Evolutionary conservation across 208 protist species (phyloP), one percentile per base, ranked within the genome.

Genomic region (Leishmania mexicana): DNA sequence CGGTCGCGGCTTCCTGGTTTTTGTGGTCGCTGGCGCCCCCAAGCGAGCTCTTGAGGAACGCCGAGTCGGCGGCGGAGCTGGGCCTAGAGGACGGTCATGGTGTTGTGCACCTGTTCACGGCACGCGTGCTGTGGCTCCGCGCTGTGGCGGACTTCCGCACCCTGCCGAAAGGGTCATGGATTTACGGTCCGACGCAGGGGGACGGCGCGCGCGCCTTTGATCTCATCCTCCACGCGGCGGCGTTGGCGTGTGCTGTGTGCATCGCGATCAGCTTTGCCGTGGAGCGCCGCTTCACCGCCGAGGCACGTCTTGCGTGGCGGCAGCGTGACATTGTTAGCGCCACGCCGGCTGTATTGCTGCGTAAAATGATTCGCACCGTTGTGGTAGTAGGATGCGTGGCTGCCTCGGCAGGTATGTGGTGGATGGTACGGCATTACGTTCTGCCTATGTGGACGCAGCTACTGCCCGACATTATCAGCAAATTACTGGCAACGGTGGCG

Each of bases 351-450:
- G 87, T 97, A 13, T 76, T 96, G 24, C 88, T 94, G 54, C 87
- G 90, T 42, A 97, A 97, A 81, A 17, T 83, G 42, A 77, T 94
- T 17, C 93, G 88, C 80, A 89, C 92, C 1, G 28, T 89, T 8
- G 92, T 97, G 42, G 83, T 94, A 19, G 78, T 87, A 2, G 94
- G 79, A 76, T 95, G 84, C 83, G 81, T 92, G 8, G 71, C 83
- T 21, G 73, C 80, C 42, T 94, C 89, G 40, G 51, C 81, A 0
- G 47, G 70, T 13, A 62, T 84, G 62, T 83, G 80, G 75, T 75
- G 83, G 72, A 45, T 83, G 35, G 81, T 86, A 47, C 76, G 74
- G 0, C 35, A 67, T n/a, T 79, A 85, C 65, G 79, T 90, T n/a
- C 71, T 93, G 74, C 88, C 87, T 28, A 76, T 84, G 74, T 74